phyloP scores from a whole-genome alignment of 148 eudicot genomes.

The Rhododendron kiyosumense region DNA sequence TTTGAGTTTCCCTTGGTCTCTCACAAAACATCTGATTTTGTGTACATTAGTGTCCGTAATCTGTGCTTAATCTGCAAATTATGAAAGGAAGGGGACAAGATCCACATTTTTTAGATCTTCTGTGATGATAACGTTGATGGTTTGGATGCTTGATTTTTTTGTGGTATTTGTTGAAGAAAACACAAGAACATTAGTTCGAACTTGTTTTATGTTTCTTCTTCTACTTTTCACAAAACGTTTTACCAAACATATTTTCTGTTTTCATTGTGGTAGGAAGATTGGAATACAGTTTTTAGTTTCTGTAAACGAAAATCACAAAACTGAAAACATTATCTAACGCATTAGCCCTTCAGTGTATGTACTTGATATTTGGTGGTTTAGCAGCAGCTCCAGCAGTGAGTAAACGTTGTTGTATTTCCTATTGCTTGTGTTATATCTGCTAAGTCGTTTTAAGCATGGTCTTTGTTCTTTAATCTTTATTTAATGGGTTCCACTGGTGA shows the following conservation, averaged over 20 bases:
- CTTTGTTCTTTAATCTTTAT: neutral
- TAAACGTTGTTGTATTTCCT: neutral
- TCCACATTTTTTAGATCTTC: neutral
- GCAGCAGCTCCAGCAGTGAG: neutral
- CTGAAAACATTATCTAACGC: neutral
- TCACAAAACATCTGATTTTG: neutral
- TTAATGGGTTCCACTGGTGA: neutral
- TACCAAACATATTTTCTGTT: neutral
- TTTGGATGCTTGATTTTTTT: neutral
- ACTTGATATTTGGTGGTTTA: neutral
- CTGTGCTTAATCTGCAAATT: neutral
- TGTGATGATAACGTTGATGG: neutral
- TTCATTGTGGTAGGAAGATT: neutral
- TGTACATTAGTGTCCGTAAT: neutral
- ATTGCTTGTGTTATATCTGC: neutral
- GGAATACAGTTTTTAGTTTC: neutral
- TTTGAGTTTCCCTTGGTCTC: neutral
- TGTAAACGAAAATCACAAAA: neutral
- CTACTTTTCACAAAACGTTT: neutral
- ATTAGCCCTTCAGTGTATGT: neutral
- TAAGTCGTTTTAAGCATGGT: neutral
- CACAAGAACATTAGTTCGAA: neutral
- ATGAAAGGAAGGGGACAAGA: neutral
- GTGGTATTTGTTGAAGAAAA: neutral
- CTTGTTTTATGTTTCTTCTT: neutral